phyloP scores from a whole-genome alignment of 192 early-diverging fungal species.

The Coemansia sp. region DNA sequence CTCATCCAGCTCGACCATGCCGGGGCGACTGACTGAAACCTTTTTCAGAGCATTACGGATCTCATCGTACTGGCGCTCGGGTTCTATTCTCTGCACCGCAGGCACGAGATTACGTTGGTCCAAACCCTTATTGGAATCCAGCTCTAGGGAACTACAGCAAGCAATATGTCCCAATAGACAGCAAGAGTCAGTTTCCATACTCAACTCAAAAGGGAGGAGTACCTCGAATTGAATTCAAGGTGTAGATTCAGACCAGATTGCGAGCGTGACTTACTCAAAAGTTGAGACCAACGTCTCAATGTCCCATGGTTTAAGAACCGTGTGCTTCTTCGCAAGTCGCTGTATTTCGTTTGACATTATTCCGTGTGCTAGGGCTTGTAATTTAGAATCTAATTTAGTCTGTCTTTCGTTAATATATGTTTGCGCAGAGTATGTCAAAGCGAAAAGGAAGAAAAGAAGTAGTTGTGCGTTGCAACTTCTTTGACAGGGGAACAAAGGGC shows the following conservation, averaged over 20 bases:
- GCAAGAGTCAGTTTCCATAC: not conserved
- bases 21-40: slow-evolving; percentile 65
- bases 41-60: slow-evolving; percentile 68
- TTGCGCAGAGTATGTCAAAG: slow-evolving; percentile 6
- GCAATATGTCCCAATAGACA: not conserved
- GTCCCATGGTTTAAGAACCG: slow-evolving; percentile 57
- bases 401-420: not conserved
- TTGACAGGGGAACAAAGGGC: too few relatives aligned
- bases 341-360: slow-evolving; percentile 19
- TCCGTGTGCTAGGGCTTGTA: not conserved
- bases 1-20: slow-evolving; percentile 75
- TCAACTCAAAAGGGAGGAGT: not conserved
- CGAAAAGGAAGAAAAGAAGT: slow-evolving; percentile 8
- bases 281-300: slow-evolving; percentile 44
- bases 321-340: slow-evolving; percentile 48
- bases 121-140: slow-evolving; percentile 68
- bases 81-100: slow-evolving; percentile 63
- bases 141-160: slow-evolving; percentile 56
- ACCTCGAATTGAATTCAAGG: not conserved
- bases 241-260: not conserved
- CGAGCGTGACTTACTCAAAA: slow-evolving; percentile 43
- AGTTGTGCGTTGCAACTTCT: too few relatives aligned
- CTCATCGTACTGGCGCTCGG: slow-evolving; percentile 71
- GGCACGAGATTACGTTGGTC: slow-evolving; percentile 67
- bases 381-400: slow-evolving; percentile 3